Base-by-base conservation (phyloP, 345 rosid genomes). In the Capsella bursapastoris region DNA sequence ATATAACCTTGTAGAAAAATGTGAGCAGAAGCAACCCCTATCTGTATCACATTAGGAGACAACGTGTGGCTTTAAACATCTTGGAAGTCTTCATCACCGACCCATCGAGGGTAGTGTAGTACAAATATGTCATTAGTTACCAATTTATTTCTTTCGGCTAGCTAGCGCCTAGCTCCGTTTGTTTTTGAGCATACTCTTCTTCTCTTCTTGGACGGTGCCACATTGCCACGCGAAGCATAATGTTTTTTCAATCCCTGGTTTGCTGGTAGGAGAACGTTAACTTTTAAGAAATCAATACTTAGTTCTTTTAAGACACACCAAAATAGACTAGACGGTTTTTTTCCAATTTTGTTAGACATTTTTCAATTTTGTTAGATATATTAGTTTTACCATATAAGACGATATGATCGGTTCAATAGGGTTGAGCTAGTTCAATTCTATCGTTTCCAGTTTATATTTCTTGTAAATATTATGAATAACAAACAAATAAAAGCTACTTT, bases 191-290 rank as follows among this genome's bases (percentile, higher is more conserved):
- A 0, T 13, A 51, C 13, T 51, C 14, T 49, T 18, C 34, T 27
- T 67, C 13, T 51, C 14, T 49, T 18, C 34, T 27, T 67, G 71
- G 59, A 50, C 60, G 62, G 50, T 67, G 51, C 40, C 27, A 41
- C 41, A 16, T 9, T 45, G 68, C 51, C 51, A n/a, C n/a, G n/a
- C n/a, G n/a, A n/a, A n/a, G n/a, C n/a, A n/a, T n/a, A n/a, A n/a
- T n/a, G n/a, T n/a, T n/a, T n/a, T n/a, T n/a, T n/a, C n/a, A n/a
- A n/a, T n/a, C n/a, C n/a, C n/a, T n/a, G n/a, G n/a, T n/a, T n/a
- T n/a, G n/a, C n/a, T n/a, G n/a, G n/a, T n/a, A n/a, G n/a, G n/a
- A n/a, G n/a, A n/a, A n/a, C n/a, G n/a, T n/a, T n/a, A n/a, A n/a
- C n/a, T n/a, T n/a, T n/a, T n/a, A n/a, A n/a, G n/a, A n/a, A n/a